These are phyloP conservation scores for Polygonum maritimum DNA, from an alignment of 148 eudicot genomes.

Conservation along the genomic window DNA sequence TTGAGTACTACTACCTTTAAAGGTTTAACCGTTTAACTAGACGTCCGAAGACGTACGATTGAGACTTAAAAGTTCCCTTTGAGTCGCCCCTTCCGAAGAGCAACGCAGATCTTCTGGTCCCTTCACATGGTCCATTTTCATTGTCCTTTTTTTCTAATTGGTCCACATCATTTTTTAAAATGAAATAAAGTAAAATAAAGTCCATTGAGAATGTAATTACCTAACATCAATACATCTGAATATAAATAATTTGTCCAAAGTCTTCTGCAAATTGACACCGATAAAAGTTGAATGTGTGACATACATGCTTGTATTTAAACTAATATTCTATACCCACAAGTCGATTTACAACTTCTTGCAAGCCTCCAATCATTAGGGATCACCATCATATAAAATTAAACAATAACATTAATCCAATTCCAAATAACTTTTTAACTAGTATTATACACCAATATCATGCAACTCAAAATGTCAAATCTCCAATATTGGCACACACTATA, in stretches of 20 bases:
- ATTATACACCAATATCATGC: background rate
- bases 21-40: no score
- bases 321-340: background rate
- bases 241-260: background rate
- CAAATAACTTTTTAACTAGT: background rate
- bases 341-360: background rate
- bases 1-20: no score
- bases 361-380: background rate
- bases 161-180: no score
- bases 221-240: background rate
- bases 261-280: background rate
- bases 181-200: no score
- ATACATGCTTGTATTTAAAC: background rate
- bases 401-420: background rate
- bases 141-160: no score
- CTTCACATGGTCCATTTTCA: no score
- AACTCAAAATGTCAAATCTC: constrained; percentile 1
- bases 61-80: no score
- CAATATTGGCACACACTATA: background rate
- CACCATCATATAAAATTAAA: background rate
- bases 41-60: no score
- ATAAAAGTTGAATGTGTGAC: background rate
- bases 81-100: no score
- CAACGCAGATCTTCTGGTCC: no score
- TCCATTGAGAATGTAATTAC: no score